Evolutionary conservation across 129 eudicot species (phyloP), one percentile per base, ranked within the genome.

Genomic region (Saposhnikovia divaricata): DNA sequence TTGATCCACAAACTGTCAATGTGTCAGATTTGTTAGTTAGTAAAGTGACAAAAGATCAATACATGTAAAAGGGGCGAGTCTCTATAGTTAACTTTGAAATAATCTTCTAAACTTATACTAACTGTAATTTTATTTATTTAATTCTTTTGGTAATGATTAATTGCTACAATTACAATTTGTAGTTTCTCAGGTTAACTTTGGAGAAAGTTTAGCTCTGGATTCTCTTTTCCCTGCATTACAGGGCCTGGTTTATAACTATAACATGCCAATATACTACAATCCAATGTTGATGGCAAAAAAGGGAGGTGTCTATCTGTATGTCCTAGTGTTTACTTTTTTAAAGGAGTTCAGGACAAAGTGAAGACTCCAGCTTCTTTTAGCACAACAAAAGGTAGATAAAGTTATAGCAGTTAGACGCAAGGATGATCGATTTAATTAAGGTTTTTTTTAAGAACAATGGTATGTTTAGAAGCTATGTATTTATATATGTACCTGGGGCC

Each of bases 401-500:
- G 15, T 59, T n/a, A 8, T 59, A 59, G 68, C 68, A 9, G 68
- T n/a, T 23, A 2, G 66, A 57, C 4, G 28, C 25, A 8, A 57
- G 66, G 25, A n/a, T n/a, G 9, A 59, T 8, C 14, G 4, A 59
- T 11, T 59, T 21, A 23, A 23, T 59, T 25, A n/a, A 9, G 68
- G 28, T 59, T 59, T 25, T 59, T 59, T 2, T n/a, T 31, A 2
- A 45, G 15, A 45, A 23, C 10, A 6, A 55, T 55, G 27, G 19
- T 34, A 68, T 68, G 43, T 68, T 6, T 9, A 14, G 8, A 27
- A 37, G 23, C 23, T 69, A 37, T 39, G 45, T 34, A 38, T 34
- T 5, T 15, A 71, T 34, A 65, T 65, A 73, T n/a, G 77, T 89
- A 96, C 99, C 98, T 87, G 77, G 93, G 91, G 39, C 87, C 91